Percentiles rank a stretch among this genome's conserved stretches.
Conservation (phyloP, 139 green algal genomes). For the Astrephomene gubernaculifera region DNA sequence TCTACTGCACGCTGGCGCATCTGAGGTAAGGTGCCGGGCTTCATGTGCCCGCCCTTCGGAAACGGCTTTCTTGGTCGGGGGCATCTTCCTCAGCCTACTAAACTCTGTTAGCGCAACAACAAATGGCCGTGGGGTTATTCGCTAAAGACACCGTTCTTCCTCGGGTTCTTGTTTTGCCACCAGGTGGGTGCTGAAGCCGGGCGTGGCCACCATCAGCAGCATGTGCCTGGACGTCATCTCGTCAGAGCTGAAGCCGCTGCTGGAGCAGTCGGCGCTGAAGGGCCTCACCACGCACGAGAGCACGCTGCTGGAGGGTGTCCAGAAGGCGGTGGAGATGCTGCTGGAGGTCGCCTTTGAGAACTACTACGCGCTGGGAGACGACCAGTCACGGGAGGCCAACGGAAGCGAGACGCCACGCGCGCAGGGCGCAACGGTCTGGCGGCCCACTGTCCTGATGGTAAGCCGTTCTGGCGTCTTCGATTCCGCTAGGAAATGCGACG, state of each 20-base stretch:
- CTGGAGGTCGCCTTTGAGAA: constrained; percentile 65
- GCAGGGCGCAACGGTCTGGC: neutral
- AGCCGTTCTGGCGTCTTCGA: no score
- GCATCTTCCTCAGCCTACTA: no score
- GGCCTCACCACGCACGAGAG: constrained; percentile 43
- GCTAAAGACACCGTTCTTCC: no score
- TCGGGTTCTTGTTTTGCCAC: no score
- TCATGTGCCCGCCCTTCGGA: no score
- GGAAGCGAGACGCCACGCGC: neutral
- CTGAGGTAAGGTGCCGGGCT: no score
- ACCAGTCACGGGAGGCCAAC: neutral
- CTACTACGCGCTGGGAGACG: constrained; percentile 58
- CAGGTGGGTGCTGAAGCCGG: constrained; percentile 63
- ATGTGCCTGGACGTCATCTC: constrained; percentile 57
- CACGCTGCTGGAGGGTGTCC: constrained; percentile 53
- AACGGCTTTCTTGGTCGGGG: no score
- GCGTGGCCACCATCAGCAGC: constrained; percentile 52
- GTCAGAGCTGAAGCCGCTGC: constrained; percentile 38
- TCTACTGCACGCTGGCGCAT: constrained; percentile 56
- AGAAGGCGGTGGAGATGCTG: constrained; percentile 59
- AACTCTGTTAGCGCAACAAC: no score
- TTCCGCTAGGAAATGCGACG: no score
- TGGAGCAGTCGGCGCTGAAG: constrained; percentile 43
- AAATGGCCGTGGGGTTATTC: no score
- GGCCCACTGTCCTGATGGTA: constrained; percentile 30